Base-by-base conservation (phyloP, 164 flowering plant species). In the Berberis thunbergii region DNA sequence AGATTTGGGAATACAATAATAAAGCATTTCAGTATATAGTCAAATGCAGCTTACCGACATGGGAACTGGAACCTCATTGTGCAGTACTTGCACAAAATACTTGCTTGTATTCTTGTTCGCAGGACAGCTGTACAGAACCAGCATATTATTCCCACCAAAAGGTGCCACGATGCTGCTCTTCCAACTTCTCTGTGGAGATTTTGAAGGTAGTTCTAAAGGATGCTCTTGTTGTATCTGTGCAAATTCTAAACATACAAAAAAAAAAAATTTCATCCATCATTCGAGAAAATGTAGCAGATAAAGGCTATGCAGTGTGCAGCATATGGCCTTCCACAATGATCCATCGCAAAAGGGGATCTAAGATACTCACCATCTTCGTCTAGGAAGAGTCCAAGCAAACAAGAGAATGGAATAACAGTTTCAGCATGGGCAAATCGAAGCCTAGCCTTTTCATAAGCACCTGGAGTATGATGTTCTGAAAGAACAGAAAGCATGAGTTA, bases 341-440 rank as follows among this genome's bases (percentile, higher is more conserved):
- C 4, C 58, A 49, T n/a, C 6, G 12, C 7, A 10, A 45, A 11
- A 59, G 6, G 26, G 26, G 26, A 26, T 26, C 45, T 41, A 63
- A 26, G 26, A 48, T 65, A 70, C 84, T 70, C 67, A 94, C 99
- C 96, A 62, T 84, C 69, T 73, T 80, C 83, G 57, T 91, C 85
- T 63, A 84, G 88, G 70, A 91, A 91, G 26, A 94, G 91, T 39
- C 99, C 99, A 63, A 94, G 91, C 61, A 94, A 84, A 75, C 99
- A 94, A 54, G 97, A 84, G 73, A 94, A 94, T 49, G 99, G 99
- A 54, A 94, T 79, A 56, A 94, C 75, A 63, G 99, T 91, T 72
- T 91, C 99, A 9, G 97, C 99, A 82, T 91, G 99, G 45, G 97
- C 99, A 79, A 94, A 88, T 8, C 96, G 81, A 72, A 94, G 86